Base-by-base conservation (phyloP, 192 early-diverging fungal genomes). In the Jimgerdemannia flammicorona region DNA sequence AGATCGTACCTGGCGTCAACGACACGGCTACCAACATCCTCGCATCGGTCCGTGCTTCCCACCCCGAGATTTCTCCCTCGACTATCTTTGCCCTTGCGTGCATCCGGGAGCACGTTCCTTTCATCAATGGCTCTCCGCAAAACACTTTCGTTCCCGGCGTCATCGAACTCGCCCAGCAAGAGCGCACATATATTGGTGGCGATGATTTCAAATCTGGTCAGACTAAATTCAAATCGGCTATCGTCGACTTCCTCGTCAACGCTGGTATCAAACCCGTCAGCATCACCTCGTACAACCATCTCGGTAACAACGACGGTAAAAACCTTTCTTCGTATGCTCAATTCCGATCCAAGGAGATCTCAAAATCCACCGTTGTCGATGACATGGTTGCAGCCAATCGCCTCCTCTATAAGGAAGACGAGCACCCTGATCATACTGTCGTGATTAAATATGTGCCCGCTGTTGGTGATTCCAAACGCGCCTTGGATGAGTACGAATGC, bases 181-280 rank as follows among this genome's bases (percentile, higher is more conserved):
- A 98, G 78, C 87, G 86, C 75, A 91, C 94, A 70, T 96, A 95
- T 83, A 94, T 99, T 78, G 98, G 95, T 75, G 98, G 98, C 80
- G 98, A 99, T 81, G 98, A 99, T 87, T 99, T 99, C 94, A 99
- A 99, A 90, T 95, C 93, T 77, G 98, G 98, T 59, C 98, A 99
- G 83, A 99, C 98, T 79, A 99, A 99, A 91, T 88, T 99, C 90
- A 99, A 99, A 90, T 98, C 96, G 11, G 98, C 96, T 70, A 87
- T 99, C 79, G 95, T 97, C 64, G 98, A 99, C 83, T 99, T 99
- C 85, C 87, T 99, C 72, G 98, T 99, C 78, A 96, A 94, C 79
- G 96, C 98, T 67, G 98, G 98, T 76, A 95, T 99, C 92, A 98
- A 98, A 90, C 98, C 98, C 44, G 80, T 98, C 74, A 90, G 92